Evolutionary conservation across 768 basidiomycete genomes (phyloP).

Genomic region (Paxillus involutus): DNA sequence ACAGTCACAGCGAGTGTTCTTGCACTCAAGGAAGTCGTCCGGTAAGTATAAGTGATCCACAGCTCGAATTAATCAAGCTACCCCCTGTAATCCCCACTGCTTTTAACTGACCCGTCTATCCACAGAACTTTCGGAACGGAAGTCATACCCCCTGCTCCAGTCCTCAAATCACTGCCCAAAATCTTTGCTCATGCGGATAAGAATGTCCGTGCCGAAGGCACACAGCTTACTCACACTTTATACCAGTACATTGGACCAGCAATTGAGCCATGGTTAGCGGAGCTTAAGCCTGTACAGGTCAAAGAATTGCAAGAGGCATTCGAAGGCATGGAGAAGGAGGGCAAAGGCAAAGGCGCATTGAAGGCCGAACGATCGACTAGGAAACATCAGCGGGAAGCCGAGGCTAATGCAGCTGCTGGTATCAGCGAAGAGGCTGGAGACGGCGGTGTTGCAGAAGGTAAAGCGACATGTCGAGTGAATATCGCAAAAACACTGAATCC

Average conservation of each 20-base stretch:
- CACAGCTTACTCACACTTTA: constrained; percentile 65
- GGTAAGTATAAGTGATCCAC: constrained; percentile 47
- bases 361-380: constrained; percentile 82
- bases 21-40: constrained; percentile 80
- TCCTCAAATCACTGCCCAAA: constrained; percentile 88
- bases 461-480: constrained; percentile 10
- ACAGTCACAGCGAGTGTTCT: constrained; percentile 76
- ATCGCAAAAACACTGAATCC: constrained; percentile 7
- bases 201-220: constrained; percentile 91
- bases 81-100: neutral
- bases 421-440: constrained; percentile 37
- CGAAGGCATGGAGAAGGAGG: constrained; percentile 78
- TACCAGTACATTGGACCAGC: constrained; percentile 87
- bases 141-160: constrained; percentile 67
- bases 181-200: constrained; percentile 96
- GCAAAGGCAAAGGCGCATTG: constrained; percentile 78
- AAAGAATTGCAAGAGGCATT: constrained; percentile 94
- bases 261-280: constrained; percentile 81
- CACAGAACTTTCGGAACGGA: constrained; percentile 77
- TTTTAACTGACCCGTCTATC: constrained; percentile 2
- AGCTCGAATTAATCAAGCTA: neutral
- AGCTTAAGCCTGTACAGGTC: constrained; percentile 95
- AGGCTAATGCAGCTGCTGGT: constrained; percentile 37
- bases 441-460: constrained; percentile 55
- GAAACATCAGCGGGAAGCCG: constrained; percentile 71